Base-by-base conservation (phyloP, 306 rosid genomes). In the Lathyrus sativus region DNA sequence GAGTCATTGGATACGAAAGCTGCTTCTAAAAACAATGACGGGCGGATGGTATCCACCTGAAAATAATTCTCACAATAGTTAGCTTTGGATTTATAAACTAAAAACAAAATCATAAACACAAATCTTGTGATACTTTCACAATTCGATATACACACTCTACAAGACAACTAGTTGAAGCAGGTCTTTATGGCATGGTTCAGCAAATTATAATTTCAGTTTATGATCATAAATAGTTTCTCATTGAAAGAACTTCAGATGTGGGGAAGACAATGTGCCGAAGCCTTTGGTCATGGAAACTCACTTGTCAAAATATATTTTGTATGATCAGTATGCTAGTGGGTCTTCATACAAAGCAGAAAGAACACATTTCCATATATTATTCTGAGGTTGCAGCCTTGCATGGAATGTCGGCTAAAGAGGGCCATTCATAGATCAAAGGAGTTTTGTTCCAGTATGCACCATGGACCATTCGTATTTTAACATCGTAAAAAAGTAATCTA, bases 1-100 rank as follows among this genome's bases (percentile, higher is more conserved):
- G 90, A 70, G 79, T 95, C 86, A 9, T 67, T 85, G 43, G 92
- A 85, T 33, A 80, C 79, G 60, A 81, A 82, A 61, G 97, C 96
- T 4, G 89, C 89, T 79, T 95, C 91, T 12, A 90, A 95, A 85
- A 90, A 95, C 87, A 90, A 70, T n/a, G 96, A 85, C 35, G 99
- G 86, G 53, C 91, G 83, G 65, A 95, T 67, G 29, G 83, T 87
- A 61, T 78, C 83, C 80, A 90, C 97, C 99, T 95, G 91, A 73
- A 77, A 69, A 57, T 68, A 78, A 71, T 67, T 74, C 42, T 64
- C 56, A 54, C 17, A 53, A 55, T 43, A 14, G 75, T 76, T 38
- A 78, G 72, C 42, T 14, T 33, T 18, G 31, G 15, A 65, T 57
- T 28, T 57, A 8, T 37, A 56, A 59, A 62, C 48, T 59, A 22